phyloP scores from a whole-genome alignment of 768 basidiomycete genomes.

The Pisolithus marmoratus region DNA sequence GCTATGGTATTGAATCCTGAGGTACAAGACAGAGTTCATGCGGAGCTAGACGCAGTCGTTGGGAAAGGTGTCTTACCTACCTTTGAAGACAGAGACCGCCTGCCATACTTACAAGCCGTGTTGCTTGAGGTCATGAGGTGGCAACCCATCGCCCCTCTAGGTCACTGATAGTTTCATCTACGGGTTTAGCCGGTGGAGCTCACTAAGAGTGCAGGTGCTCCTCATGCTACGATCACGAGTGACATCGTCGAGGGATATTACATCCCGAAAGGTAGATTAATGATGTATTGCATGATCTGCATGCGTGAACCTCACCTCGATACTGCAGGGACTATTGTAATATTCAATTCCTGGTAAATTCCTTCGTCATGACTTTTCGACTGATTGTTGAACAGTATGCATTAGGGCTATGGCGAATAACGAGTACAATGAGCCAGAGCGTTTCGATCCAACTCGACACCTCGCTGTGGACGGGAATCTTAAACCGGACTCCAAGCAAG shows the following conservation, averaged over 20 bases:
- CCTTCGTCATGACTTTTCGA: background rate
- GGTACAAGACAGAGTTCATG: conserved; percentile 16
- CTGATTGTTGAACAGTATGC: background rate
- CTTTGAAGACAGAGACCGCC: conserved; percentile 17
- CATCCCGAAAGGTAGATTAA: conserved; percentile 17
- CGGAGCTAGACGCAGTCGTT: conserved; percentile 19
- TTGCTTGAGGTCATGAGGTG: conserved; percentile 18
- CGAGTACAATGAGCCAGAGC: conserved; percentile 6
- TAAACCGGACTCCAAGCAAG: too few relatives aligned
- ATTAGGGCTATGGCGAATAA: conserved; percentile 35
- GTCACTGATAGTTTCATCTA: conserved; percentile 7
- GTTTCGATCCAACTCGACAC: too few relatives aligned
- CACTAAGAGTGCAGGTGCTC: conserved; percentile 10
- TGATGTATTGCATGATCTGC: background rate
- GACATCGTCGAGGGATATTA: conserved; percentile 21
- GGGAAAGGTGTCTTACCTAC: conserved; percentile 15
- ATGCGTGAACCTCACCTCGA: background rate
- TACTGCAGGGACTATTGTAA: background rate
- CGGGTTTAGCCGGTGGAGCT: background rate
- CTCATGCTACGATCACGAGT: conserved; percentile 14
- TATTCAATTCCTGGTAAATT: background rate
- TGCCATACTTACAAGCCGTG: conserved; percentile 23
- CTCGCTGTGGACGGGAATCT: too few relatives aligned
- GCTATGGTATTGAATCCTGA: conserved; percentile 25
- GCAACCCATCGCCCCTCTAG: conserved; percentile 17